Percentiles rank a stretch among this genome's conserved stretches.
Evolutionary conservation across 2,329 filamentous ascomycete genomes (phyloP).

Genomic region (Phyllosticta capitalensis): DNA sequence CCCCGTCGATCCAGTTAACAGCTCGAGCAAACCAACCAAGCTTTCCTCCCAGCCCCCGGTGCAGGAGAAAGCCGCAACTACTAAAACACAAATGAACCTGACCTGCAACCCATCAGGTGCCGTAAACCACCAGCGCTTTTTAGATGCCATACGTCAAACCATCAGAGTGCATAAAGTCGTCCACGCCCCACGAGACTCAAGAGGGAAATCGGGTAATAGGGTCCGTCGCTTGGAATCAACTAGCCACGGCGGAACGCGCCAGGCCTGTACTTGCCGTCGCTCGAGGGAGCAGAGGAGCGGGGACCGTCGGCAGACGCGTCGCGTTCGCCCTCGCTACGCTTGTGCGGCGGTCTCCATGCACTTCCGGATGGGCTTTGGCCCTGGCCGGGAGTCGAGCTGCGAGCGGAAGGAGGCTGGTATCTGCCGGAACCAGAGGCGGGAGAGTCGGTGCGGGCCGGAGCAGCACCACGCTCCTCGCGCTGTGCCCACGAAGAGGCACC

Average conservation of each 20-base stretch:
- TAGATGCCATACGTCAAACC: not conserved
- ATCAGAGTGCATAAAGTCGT: not conserved
- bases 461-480: constrained; percentile 27
- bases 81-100: not conserved
- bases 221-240: not conserved
- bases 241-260: constrained; percentile 22
- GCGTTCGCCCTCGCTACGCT: constrained; percentile 11
- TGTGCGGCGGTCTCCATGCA: constrained; percentile 10
- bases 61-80: not conserved
- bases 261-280: constrained; percentile 32
- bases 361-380: constrained; percentile 8
- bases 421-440: constrained; percentile 19
- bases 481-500: constrained; percentile 27
- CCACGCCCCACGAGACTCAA: not conserved
- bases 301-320: constrained; percentile 9
- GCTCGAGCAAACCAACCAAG: not conserved
- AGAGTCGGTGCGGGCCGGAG: constrained; percentile 21
- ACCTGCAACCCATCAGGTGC: not conserved
- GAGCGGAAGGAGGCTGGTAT: constrained; percentile 2
- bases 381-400: not conserved
- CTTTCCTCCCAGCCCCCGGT: not conserved
- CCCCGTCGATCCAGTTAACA: not conserved
- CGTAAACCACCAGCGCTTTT: not conserved
- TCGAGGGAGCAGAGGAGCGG: constrained; percentile 10
- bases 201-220: not conserved